Conservation (phyloP, 1,284 basidiomycete species). For the Exsudoporus floridanus region DNA sequence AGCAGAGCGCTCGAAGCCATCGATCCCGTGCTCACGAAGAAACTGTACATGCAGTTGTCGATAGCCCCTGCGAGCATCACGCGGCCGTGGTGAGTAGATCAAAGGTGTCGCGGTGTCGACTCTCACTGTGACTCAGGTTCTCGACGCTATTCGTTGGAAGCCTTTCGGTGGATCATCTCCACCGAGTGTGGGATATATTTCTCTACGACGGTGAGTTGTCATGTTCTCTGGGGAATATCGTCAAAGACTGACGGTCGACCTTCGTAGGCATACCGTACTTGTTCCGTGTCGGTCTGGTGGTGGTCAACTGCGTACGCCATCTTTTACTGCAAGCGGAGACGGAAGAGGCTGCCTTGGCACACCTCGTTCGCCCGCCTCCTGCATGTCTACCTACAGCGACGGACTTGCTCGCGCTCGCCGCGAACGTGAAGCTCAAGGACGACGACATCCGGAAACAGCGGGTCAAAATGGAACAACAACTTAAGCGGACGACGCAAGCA, state of each 20-base stretch:
- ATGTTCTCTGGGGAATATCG: background rate
- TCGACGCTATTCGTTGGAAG: conserved; percentile 72
- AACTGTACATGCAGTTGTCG: conserved; percentile 64
- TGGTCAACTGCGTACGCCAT: conserved; percentile 67
- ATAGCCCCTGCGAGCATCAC: conserved; percentile 59
- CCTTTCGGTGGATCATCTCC: conserved; percentile 74
- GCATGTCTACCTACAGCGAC: conserved; percentile 54
- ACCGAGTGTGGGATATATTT: conserved; percentile 87
- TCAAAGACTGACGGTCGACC: conserved; percentile 6
- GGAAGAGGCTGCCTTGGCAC: conserved; percentile 49
- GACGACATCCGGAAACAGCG: conserved; percentile 79
- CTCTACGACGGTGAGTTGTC: conserved; percentile 70
- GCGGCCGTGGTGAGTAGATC: conserved; percentile 53
- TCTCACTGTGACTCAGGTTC: conserved; percentile 48
- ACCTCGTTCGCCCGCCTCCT: conserved; percentile 54
- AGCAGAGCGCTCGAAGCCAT: conserved; percentile 67
- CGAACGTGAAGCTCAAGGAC: conserved; percentile 74
- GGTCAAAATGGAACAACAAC: conserved; percentile 65
- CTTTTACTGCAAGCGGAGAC: conserved; percentile 52
- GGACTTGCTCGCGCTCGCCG: conserved; percentile 62
- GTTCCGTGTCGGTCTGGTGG: conserved; percentile 75
- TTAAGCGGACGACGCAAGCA: conserved; percentile 56
- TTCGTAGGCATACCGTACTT: conserved; percentile 73
- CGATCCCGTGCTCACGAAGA: conserved; percentile 65
- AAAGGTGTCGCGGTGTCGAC: background rate